Base-by-base conservation (phyloP, 176 grass and related monocot species). In the Bolboschoenus planiculmis region DNA sequence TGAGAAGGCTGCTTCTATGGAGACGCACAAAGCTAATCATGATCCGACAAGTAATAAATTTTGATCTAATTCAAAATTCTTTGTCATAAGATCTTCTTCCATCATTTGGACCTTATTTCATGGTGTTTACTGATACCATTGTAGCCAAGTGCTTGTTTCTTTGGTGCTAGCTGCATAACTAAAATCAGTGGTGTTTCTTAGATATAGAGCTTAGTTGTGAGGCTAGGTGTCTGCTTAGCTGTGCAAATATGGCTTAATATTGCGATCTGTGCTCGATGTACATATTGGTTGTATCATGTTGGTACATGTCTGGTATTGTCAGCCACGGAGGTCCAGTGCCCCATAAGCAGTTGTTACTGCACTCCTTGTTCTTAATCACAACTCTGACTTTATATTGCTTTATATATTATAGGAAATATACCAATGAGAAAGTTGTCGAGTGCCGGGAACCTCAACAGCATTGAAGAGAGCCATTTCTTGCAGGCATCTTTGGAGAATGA, bases 391-490 rank as follows among this genome's bases (percentile, higher is more conserved):
- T 6, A 1, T 43, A 21, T 81, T 60, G 11, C 14, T 27, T 61
- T 43, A 6, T 61, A 59, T 4, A 34, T 55, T 79, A 56, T 56
- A 99, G 92, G 83, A 87, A 93, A 90, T 87, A 47, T 66, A 31
- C 89, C 93, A 67, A 84, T 90, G 56, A 90, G 91, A 80, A 96
- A 93, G 86, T 89, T 85, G 18, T 89, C 97, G 31, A 96, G 91
- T 76, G 85, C 73, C 66, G 88, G 82, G 35, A 93, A 87, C 81
- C 90, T 90, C 27, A 90, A 76, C 78, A 91, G 91, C 66, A 75
- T 93, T 65, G 97, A 99, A 90, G 97, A 99, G 91, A 90, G 93
- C 54, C 81, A 91, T 89, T 93, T 99, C 85, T 90, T 96, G 87
- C 97, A 96, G 84, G 87, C 97, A 83, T 93, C 93, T 64, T 81